These are phyloP conservation scores for Leccinum obscurum DNA, from an alignment of 768 basidiomycete genomes.

Conservation along the genomic window DNA sequence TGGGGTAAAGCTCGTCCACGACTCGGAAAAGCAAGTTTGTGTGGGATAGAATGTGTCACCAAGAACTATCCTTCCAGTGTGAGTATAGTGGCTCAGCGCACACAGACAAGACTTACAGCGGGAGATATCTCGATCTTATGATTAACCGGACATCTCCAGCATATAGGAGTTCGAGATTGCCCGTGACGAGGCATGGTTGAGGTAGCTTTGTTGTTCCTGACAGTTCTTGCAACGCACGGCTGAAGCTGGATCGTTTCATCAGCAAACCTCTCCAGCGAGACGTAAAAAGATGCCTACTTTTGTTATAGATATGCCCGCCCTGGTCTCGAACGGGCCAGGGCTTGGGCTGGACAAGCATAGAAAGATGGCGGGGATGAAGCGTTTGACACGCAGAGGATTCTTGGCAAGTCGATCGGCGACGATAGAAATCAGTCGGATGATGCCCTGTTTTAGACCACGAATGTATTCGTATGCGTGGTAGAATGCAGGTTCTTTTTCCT, in stretches of 20 bases:
- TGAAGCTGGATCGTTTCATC: slow-evolving; percentile 39
- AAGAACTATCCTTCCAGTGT: slow-evolving; percentile 57
- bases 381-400: slow-evolving; percentile 63
- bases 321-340: slow-evolving; percentile 78
- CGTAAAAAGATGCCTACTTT: slow-evolving; percentile 46
- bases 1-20: slow-evolving; percentile 93
- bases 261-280: not conserved
- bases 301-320: slow-evolving; percentile 84
- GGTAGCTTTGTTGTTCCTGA: not conserved
- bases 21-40: slow-evolving; percentile 84
- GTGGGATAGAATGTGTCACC: slow-evolving; percentile 59
- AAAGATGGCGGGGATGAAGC: slow-evolving; percentile 90
- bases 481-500: slow-evolving; percentile 87
- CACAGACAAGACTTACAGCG: slow-evolving; percentile 44
- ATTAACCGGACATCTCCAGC: slow-evolving; percentile 92
- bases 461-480: slow-evolving; percentile 89
- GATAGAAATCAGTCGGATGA: slow-evolving; percentile 81
- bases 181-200: too few species aligned
- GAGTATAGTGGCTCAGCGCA: not conserved
- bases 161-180: slow-evolving; percentile 64
- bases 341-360: slow-evolving; percentile 91
- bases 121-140: slow-evolving; percentile 87
- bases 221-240: slow-evolving; percentile 95
- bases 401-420: slow-evolving; percentile 76
- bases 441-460: slow-evolving; percentile 92